Base-by-base conservation (phyloP, 2,329 filamentous ascomycete genomes). In the Plectosphaerella plurivora region DNA sequence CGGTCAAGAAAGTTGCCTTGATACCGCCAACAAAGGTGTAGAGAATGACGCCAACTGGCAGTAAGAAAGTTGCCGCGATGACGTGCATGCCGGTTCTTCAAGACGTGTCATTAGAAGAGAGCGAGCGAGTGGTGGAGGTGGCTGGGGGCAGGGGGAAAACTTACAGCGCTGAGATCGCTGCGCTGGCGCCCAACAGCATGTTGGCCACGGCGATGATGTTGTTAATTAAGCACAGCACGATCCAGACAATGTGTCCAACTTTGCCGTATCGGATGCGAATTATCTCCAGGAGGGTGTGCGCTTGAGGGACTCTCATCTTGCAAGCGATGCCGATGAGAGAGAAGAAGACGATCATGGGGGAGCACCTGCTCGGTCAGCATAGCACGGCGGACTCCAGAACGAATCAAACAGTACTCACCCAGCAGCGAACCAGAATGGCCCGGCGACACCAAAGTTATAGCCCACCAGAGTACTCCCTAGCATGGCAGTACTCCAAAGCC, bases 391-490 rank as follows among this genome's bases (percentile, higher is more conserved):
- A 37, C 35, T 3, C 3, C 67, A 62, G 15, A 5, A 11, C n/a
- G 35, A 10, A 10, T 35, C 33, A 46, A n/a, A 47, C 50, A 64
- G 37, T 7, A n/a, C 35, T 37, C n/a, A 37, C 35, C 78, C 79
- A 45, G 77, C 78, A 3, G 77, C 78, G 53, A 78, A 83, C 79
- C 78, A 83, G 51, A 83, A 81, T 0, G 78, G 78, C 0, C 78
- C 78, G 2, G 77, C 74, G 2, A 82, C 67, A 0, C 80, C 80
- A 58, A 78, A 80, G 48, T 72, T 71, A 56, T 82, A 81, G 1
- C 77, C 78, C 0, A 81, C 75, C 3, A 79, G 66, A 0, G 71
- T 71, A 10, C 74, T 75, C 1, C 76, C 76, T 1, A 81, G 64
- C 56, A 81, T 70, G 0, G 77, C 75, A 0, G 77, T 81, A 20